phyloP scores from a whole-genome alignment of 2,329 filamentous ascomycete species.

The Neopestalotiopsis clavispora region DNA sequence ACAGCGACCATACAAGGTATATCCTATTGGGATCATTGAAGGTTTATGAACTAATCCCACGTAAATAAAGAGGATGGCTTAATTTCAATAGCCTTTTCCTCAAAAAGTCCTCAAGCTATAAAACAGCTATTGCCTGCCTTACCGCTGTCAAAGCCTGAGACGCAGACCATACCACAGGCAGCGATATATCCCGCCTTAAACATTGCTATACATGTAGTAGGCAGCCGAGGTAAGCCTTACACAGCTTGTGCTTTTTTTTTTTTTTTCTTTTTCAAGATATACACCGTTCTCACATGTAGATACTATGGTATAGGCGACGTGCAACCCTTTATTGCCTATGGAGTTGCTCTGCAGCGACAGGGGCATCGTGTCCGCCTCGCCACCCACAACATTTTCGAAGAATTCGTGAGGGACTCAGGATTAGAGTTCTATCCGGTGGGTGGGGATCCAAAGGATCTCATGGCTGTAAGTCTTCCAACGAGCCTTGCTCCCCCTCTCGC shows the following conservation, averaged over 20 bases:
- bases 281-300: too few species aligned
- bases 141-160: neutral
- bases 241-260: too few species aligned
- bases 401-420: slow-evolving; percentile 40
- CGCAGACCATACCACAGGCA: neutral
- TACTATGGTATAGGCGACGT: slow-evolving; percentile 40
- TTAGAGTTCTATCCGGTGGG: slow-evolving; percentile 48
- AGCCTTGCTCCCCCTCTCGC: neutral
- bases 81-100: neutral
- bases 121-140: neutral
- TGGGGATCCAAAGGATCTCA: slow-evolving; percentile 38
- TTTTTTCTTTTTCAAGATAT: too few species aligned
- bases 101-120: neutral
- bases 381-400: slow-evolving; percentile 45
- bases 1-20: slow-evolving; percentile 7
- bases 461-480: slow-evolving; percentile 9
- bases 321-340: slow-evolving; percentile 54
- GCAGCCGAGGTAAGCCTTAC: slow-evolving; percentile 19
- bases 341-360: slow-evolving; percentile 44
- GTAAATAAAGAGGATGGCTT: slow-evolving; percentile 2
- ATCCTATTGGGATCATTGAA: neutral
- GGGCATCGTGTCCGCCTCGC: slow-evolving; percentile 51
- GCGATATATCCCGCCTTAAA: slow-evolving; percentile 17
- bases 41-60: neutral
- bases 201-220: slow-evolving; percentile 24